These are phyloP conservation scores for Davidsoniella neocaledoniae DNA, from an alignment of 2,329 filamentous ascomycete genomes.

Conservation along the genomic window DNA sequence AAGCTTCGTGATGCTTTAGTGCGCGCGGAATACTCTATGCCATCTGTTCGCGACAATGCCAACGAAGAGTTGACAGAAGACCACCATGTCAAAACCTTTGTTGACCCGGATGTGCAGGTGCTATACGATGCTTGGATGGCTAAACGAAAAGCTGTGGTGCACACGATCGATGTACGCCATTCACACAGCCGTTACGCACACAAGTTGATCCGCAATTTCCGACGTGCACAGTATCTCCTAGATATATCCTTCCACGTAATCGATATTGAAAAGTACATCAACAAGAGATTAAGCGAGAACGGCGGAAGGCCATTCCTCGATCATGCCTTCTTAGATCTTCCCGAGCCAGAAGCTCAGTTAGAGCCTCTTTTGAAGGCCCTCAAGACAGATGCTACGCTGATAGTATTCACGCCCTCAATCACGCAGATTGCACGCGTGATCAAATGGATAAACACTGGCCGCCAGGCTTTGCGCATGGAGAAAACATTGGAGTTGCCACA, in stretches of 20 bases:
- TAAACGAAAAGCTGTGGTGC: constrained; percentile 51
- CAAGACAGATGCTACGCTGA: constrained; percentile 44
- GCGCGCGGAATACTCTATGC: constrained; percentile 3
- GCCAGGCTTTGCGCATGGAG: constrained; percentile 29
- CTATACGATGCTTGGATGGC: constrained; percentile 28
- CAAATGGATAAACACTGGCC: constrained; percentile 20
- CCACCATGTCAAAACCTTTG: constrained; percentile 15
- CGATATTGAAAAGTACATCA: constrained; percentile 46
- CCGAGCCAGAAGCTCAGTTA: constrained; percentile 35
- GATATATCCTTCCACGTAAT: constrained; percentile 61
- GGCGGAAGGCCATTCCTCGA: constrained; percentile 44
- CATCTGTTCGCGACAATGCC: constrained; percentile 4
- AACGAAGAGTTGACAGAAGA: constrained; percentile 12
- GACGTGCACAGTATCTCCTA: constrained; percentile 49
- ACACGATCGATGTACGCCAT: constrained; percentile 51
- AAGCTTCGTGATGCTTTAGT: constrained; percentile 20
- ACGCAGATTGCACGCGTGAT: constrained; percentile 58
- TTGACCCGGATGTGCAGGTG: constrained; percentile 14
- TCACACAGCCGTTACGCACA: constrained; percentile 48
- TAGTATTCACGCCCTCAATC: constrained; percentile 61
- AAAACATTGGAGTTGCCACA: constrained; percentile 40
- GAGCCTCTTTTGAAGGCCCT: constrained; percentile 38
- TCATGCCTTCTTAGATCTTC: constrained; percentile 59
- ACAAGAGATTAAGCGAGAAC: constrained; percentile 12
- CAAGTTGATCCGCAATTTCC: constrained; percentile 48